Evolutionary conservation across 306 rosid species (phyloP), one percentile per base, ranked within the genome.

Genomic region (Vigna hirtella): DNA sequence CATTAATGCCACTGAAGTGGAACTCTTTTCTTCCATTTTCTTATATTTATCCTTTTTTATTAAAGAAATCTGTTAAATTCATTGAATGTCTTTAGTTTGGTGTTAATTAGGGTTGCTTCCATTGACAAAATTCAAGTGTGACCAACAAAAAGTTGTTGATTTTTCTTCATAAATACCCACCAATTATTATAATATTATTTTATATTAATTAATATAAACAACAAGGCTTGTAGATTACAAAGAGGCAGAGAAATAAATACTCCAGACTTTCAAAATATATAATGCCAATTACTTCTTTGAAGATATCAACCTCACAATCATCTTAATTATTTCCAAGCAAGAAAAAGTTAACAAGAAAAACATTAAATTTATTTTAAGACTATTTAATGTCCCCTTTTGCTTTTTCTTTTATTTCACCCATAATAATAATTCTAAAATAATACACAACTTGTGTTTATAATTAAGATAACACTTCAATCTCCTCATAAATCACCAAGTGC

Each of bases 1-100:
- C 0, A 57, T 8, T 43, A 4, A 24, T 84, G 89, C 85, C 90
- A 84, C 78, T 74, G n/a, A 56, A 61, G 76, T 78, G 43, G 58
- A 36, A 26, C 9, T 53, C 0, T 58, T 42, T 13, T 56, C 15
- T 70, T 15, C 5, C 2, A 12, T 45, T 45, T 45, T 45, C 3
- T 45, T 2, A 45, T 45, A 9, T 18, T 40, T 72, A 4, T 4
- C 14, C 4, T 50, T 36, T 22, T 7, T 2, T 40, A 14, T 3
- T 45, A 16, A 7, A 16, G 2, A 47, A 32, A 20, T 42, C 47
- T 77, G 9, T 24, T 32, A 62, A 73, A 73, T 69, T 50, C 72
- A 76, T 51, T 69, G 61, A 61, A 76, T 76, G 72, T 61, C 48
- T 58, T 30, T 64, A 45, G 65, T 49, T 56, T 49, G 17, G 18